These are phyloP conservation scores for Mycena belliarum DNA, from an alignment of 768 basidiomycete species.

Conservation along the genomic window DNA sequence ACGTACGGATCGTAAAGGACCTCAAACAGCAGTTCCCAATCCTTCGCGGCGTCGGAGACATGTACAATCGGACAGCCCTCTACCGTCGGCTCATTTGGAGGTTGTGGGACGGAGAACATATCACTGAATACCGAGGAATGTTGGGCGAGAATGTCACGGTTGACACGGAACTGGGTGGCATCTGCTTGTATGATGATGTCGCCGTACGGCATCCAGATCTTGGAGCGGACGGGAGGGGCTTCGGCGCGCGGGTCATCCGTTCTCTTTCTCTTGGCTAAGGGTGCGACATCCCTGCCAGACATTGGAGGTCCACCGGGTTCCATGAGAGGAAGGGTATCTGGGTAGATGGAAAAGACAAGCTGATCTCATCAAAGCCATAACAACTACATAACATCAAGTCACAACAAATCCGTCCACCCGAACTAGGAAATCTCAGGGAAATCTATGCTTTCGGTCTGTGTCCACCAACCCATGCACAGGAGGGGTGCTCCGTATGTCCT, in stretches of 20 bases:
- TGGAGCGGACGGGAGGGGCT: neutral
- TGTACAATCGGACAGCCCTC: neutral
- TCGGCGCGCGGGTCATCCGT: neutral
- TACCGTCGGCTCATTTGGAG: neutral
- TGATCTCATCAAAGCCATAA: no score
- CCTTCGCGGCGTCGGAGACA: slow-evolving; percentile 1
- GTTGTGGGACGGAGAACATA: neutral
- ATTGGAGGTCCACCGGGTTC: no score
- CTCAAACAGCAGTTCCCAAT: neutral
- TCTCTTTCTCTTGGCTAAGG: neutral
- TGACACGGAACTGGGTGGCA: slow-evolving; percentile 1
- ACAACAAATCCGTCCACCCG: no score
- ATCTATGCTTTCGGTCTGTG: no score
- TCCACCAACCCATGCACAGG: no score
- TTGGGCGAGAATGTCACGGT: neutral
- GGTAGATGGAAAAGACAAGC: no score
- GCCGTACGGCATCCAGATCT: slow-evolving; percentile 11
- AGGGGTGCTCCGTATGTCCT: no score
- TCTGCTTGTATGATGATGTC: slow-evolving; percentile 5
- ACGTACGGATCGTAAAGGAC: neutral
- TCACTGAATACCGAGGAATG: neutral
- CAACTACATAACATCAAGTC: no score
- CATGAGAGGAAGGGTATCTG: no score
- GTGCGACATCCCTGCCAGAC: no score
- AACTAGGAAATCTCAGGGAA: no score